Conservation (phyloP, 2,329 filamentous ascomycete genomes). For the Alternaria sp. region DNA sequence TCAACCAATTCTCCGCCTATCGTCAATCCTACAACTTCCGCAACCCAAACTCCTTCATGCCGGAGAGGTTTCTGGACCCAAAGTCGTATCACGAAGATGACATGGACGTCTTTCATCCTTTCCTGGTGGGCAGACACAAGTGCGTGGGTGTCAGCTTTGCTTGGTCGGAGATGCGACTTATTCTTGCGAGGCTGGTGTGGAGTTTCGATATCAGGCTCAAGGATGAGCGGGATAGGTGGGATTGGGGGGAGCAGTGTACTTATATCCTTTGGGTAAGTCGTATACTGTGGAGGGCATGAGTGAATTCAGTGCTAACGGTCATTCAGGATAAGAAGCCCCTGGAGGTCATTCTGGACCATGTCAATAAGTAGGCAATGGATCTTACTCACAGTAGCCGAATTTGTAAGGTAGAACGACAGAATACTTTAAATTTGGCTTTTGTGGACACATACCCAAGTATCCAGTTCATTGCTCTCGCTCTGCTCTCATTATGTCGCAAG, state of each 20-base stretch:
- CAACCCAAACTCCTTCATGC: slow-evolving; percentile 39
- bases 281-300: background rate
- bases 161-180: slow-evolving; percentile 43
- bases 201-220: slow-evolving; percentile 43
- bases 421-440: too few species aligned
- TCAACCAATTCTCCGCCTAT: slow-evolving; percentile 37
- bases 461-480: background rate
- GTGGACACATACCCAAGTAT: background rate
- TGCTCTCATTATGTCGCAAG: background rate
- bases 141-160: slow-evolving; percentile 40
- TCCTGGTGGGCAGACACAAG: slow-evolving; percentile 31
- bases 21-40: slow-evolving; percentile 37
- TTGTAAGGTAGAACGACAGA: background rate
- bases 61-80: slow-evolving; percentile 40
- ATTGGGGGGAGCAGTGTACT: slow-evolving; percentile 32
- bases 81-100: slow-evolving; percentile 25
- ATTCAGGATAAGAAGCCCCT: slow-evolving; percentile 3
- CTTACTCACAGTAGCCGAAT: background rate
- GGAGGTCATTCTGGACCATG: background rate
- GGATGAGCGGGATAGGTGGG: slow-evolving; percentile 16
- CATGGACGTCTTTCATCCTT: slow-evolving; percentile 32
- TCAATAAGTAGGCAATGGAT: background rate
- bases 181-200: slow-evolving; percentile 50
- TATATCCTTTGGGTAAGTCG: slow-evolving; percentile 30
- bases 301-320: background rate